Base-by-base conservation (phyloP, 2,329 filamentous ascomycete genomes). In the Colletotrichum sp. region DNA sequence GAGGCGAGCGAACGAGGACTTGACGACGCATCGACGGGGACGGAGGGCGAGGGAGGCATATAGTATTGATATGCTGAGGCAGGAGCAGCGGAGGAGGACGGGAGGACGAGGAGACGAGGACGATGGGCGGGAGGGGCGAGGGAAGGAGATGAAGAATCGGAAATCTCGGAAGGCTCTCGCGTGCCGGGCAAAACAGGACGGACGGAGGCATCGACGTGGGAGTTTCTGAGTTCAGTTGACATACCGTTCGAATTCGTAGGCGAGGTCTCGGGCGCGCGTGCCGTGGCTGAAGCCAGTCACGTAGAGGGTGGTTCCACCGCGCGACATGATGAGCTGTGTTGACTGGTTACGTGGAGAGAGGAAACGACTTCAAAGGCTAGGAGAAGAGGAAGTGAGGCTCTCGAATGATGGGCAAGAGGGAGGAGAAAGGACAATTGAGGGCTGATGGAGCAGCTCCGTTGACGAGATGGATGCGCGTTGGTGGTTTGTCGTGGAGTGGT, bases 171-270 rank as follows among this genome's bases (percentile, higher is more conserved):
- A 80, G 81, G 81, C 81, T 76, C 74, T 76, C 66, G 74, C 74
- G 72, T 76, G 66, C 74, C 80, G 77, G 77, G 81, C 79, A 81
- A 81, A 85, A 84, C 84, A 84, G 85, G 84, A 84, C 83, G 83
- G 85, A 87, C 85, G 85, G 81, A 86, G 83, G 85, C 84, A 87
- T 87, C 86, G 88, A 86, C 84, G 85, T 85, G 85, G 86, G 85
- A 74, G 30, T 66, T 77, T 72, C 60, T 68, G 68, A 68, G 82
- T 81, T 82, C 83, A 83, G 89, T 87, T 90, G 91, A 98, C 96
- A 93, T 98, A 98, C 95, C 96, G 96, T 96, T 99, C 96, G 95
- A 99, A 99, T 92, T 99, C 96, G 95, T 98, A 98, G 90, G 96
- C 96, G 87, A 99, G 95, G 91, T 99, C 96, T 93, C 97, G 95